phyloP scores from a whole-genome alignment of 2,329 filamentous ascomycete species.

The Aureobasidium sp. region DNA sequence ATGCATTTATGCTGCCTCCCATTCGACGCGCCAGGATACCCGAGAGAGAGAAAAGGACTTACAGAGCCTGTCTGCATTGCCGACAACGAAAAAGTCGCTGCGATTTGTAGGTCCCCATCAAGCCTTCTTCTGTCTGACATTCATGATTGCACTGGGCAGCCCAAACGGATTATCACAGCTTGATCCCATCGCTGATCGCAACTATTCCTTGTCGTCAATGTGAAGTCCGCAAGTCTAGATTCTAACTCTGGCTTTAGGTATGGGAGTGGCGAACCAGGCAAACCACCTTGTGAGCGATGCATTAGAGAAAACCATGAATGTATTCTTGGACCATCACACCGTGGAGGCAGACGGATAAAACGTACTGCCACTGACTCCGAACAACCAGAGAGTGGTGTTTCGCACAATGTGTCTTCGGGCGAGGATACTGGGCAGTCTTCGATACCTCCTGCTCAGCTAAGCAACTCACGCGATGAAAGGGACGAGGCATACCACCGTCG shows the following conservation, averaged over 20 bases:
- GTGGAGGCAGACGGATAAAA: constrained; percentile 28
- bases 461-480: neutral
- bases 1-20: constrained; percentile 14
- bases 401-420: neutral
- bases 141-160: neutral
- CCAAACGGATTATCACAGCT: neutral
- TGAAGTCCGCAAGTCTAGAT: too few relatives aligned
- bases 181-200: neutral
- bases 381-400: neutral
- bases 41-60: constrained; percentile 29
- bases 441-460: neutral
- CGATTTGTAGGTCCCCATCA: constrained; percentile 26
- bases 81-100: constrained; percentile 30
- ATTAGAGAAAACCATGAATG: constrained; percentile 31
- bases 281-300: constrained; percentile 29
- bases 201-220: neutral
- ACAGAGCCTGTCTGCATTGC: constrained; percentile 29
- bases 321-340: constrained; percentile 27
- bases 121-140: neutral
- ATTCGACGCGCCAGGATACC: constrained; percentile 17
- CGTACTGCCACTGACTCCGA: constrained; percentile 20
- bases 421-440: neutral
- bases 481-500: neutral
- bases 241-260: constrained; percentile 21
- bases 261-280: constrained; percentile 26